Conservation (phyloP, 495 filamentous ascomycete species). For the Trichoderma parareesei region DNA sequence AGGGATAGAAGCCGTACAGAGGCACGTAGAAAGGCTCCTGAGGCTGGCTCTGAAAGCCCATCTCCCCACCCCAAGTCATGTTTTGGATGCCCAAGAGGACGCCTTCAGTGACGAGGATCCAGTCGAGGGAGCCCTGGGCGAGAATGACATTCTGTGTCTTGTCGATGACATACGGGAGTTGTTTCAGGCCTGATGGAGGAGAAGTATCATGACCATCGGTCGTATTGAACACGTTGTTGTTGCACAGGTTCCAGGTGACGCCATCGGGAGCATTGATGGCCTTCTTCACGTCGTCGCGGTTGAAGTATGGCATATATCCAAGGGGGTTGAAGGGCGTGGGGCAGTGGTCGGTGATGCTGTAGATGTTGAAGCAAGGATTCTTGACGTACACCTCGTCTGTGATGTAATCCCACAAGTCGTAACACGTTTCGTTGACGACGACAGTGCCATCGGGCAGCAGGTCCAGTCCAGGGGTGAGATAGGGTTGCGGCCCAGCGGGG, state of each 20-base stretch:
- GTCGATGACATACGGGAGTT: constrained; percentile 66
- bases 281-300: constrained; percentile 63
- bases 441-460: constrained; percentile 8
- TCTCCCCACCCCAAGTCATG: constrained; percentile 71
- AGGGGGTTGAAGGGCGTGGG: constrained; percentile 59
- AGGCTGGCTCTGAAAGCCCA: constrained; percentile 57
- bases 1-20: constrained; percentile 38
- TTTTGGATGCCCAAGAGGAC: constrained; percentile 69
- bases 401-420: constrained; percentile 46
- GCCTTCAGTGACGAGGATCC: constrained; percentile 54
- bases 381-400: constrained; percentile 42
- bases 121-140: constrained; percentile 54
- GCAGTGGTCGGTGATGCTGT: constrained; percentile 67
- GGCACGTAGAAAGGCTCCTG: constrained; percentile 57
- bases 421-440: constrained; percentile 19
- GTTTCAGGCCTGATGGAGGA: constrained; percentile 37
- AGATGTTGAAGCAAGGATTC: constrained; percentile 79
- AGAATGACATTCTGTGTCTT: constrained; percentile 60
- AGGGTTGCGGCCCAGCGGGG: constrained; percentile 51
- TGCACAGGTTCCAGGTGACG: constrained; percentile 53
- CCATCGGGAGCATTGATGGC: constrained; percentile 61
- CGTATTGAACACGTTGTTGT: constrained; percentile 41
- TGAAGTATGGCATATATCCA: constrained; percentile 64
- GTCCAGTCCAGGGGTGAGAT: constrained; percentile 17
- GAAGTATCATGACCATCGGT: constrained; percentile 38